These are phyloP conservation scores for Alnus rubra DNA, from an alignment of 306 rosid species.

Conservation along the genomic window DNA sequence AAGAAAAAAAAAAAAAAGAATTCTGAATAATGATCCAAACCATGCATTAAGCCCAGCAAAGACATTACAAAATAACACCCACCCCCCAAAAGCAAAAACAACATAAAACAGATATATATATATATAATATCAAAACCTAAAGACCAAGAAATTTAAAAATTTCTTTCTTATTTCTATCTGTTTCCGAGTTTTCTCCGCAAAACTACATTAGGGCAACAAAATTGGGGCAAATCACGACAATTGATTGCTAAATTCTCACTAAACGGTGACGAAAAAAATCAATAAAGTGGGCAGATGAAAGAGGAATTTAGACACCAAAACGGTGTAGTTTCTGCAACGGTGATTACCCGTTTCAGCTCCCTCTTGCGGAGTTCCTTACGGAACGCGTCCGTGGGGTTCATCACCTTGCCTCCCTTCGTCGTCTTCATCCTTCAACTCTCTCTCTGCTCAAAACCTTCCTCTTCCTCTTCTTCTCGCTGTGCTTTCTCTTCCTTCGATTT, in stretches of 20 bases:
- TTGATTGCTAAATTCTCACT: not conserved
- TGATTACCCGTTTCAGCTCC: constrained; percentile 84
- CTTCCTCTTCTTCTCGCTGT: not conserved
- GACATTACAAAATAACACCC: constrained; percentile 2
- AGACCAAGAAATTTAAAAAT: not conserved
- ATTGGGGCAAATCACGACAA: not conserved
- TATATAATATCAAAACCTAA: too few species aligned
- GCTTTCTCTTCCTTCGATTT: not conserved
- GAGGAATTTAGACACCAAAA: not conserved
- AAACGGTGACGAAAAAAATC: not conserved
- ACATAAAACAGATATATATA: not conserved
- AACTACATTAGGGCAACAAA: not conserved
- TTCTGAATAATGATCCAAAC: not conserved
- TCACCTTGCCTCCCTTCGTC: constrained; percentile 92
- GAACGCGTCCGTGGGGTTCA: constrained; percentile 96
- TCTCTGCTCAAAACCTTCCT: constrained; percentile 17
- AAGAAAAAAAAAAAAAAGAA: not conserved
- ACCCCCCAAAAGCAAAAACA: not conserved
- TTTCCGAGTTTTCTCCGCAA: not conserved
- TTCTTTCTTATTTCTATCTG: not conserved
- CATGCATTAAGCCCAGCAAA: not conserved
- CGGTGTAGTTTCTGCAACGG: not conserved
- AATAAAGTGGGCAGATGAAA: not conserved
- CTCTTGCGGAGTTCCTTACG: constrained; percentile 97
- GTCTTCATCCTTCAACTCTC: constrained; percentile 63